Evolutionary conservation across 2,329 filamentous ascomycete species (phyloP).

Genomic region (Corniculantispora saksenae): DNA sequence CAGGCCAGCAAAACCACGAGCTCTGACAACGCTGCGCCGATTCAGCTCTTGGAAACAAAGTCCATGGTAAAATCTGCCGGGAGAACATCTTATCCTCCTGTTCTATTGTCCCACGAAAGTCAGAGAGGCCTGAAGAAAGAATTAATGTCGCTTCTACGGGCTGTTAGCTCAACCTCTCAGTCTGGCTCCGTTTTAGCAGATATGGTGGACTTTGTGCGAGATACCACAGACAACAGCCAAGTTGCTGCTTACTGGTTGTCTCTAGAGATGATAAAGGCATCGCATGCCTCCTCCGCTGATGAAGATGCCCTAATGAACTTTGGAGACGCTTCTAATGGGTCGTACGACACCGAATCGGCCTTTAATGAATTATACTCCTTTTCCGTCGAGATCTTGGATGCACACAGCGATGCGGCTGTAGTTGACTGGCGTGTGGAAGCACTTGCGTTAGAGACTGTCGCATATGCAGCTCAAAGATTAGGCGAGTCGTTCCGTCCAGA

Average conservation of each 20-base stretch:
- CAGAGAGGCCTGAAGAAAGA: constrained; percentile 63
- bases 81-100: constrained; percentile 52
- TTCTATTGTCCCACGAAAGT: constrained; percentile 65
- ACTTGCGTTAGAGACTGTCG: constrained; percentile 77
- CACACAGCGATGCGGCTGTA: constrained; percentile 49
- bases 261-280: constrained; percentile 67
- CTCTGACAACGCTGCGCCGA: constrained; percentile 23
- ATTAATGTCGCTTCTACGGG: constrained; percentile 58
- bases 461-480: constrained; percentile 70
- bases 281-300: constrained; percentile 51
- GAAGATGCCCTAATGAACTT: constrained; percentile 67
- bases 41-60: constrained; percentile 28
- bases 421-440: constrained; percentile 74
- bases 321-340: constrained; percentile 38
- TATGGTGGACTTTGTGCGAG: constrained; percentile 64
- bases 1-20: constrained; percentile 26
- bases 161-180: constrained; percentile 57
- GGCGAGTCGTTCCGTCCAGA: constrained; percentile 74
- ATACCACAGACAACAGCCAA: constrained; percentile 58
- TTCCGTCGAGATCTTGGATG: constrained; percentile 62
- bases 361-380: constrained; percentile 70
- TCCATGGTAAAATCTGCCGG: constrained; percentile 20
- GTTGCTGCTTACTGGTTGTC: constrained; percentile 80
- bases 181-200: constrained; percentile 63
- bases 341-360: constrained; percentile 47